A percentile compares a stretch with the other conserved stretches of the same genome.
Evolutionary conservation across 805 yeast species (phyloP).

Genomic region (Teunomyces tritomae): DNA sequence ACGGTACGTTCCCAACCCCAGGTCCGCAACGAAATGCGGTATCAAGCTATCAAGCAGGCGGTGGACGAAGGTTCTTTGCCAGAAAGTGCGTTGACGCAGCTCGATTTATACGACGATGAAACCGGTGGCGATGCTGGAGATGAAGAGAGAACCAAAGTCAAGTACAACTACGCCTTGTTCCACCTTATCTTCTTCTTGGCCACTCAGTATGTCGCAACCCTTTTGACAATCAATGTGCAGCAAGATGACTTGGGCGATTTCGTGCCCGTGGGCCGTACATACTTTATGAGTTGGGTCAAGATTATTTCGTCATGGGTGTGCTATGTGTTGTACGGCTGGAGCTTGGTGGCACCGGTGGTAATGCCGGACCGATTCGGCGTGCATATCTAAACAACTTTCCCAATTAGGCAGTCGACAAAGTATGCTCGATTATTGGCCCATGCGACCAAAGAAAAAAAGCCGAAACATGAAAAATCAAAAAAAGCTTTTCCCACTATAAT

Average conservation of each 20-base stretch:
- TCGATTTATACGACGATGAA: conserved; percentile 52
- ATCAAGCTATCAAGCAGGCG: conserved; percentile 87
- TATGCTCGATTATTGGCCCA: conserved; percentile 14
- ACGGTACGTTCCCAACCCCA: conserved; percentile 36
- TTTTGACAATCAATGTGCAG: conserved; percentile 87
- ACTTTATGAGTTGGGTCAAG: conserved; percentile 93
- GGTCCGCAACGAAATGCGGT: conserved; percentile 66
- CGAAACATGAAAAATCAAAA: conserved; percentile 4
- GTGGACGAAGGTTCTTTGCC: conserved; percentile 96
- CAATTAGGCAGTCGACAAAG: conserved; percentile 21
- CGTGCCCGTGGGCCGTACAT: conserved; percentile 95
- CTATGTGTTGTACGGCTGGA: conserved; percentile 83
- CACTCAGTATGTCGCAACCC: conserved; percentile 93
- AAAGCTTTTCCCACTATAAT: neutral
- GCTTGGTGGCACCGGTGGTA: conserved; percentile 82
- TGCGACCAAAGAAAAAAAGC: conserved; percentile 1
- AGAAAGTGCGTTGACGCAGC: conserved; percentile 80
- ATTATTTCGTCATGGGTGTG: conserved; percentile 92
- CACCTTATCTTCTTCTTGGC: conserved; percentile 92
- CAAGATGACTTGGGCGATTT: conserved; percentile 83
- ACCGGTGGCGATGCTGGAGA: conserved; percentile 33
- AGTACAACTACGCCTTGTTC: conserved; percentile 83
- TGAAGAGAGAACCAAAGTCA: conserved; percentile 60
- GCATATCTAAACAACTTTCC: conserved; percentile 15
- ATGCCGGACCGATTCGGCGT: conserved; percentile 83